These are phyloP conservation scores for Ophiostoma pallidulum DNA, from an alignment of 2,329 filamentous ascomycete genomes.

Conservation along the genomic window DNA sequence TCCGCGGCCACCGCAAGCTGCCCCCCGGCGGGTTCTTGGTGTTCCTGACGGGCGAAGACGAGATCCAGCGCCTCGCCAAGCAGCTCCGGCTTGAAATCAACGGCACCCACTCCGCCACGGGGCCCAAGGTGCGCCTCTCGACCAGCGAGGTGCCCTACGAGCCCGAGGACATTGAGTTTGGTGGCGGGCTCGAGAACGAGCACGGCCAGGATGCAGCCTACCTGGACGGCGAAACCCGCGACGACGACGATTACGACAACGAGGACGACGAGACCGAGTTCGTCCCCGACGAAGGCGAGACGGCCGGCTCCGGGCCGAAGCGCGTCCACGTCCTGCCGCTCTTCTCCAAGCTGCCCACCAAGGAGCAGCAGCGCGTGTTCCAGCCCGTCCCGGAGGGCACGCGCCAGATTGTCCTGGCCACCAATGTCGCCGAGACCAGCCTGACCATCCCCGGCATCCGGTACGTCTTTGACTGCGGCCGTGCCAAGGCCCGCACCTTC, in stretches of 20 bases:
- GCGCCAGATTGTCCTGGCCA: conserved; percentile 80
- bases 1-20: conserved; percentile 77
- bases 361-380: conserved; percentile 86
- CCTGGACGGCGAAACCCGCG: conserved; percentile 25
- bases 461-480: conserved; percentile 91
- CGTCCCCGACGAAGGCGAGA: conserved; percentile 57
- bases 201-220: conserved; percentile 28
- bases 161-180: conserved; percentile 79
- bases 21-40: conserved; percentile 87
- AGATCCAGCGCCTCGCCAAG: conserved; percentile 78
- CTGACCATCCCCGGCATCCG: conserved; percentile 90
- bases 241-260: conserved; percentile 45
- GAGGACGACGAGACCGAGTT: conserved; percentile 52
- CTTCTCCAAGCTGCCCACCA: conserved; percentile 84
- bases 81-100: conserved; percentile 60
- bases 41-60: conserved; percentile 87
- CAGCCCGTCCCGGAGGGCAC: conserved; percentile 73
- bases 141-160: conserved; percentile 72
- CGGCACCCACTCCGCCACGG: conserved; percentile 44
- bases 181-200: conserved; percentile 33
- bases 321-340: conserved; percentile 86
- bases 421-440: conserved; percentile 95
- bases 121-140: conserved; percentile 63
- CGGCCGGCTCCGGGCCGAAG: conserved; percentile 49
- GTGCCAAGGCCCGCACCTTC: conserved; percentile 86